Base-by-base conservation (phyloP, 495 filamentous ascomycete species). In the Xylaria flabelliformis region DNA sequence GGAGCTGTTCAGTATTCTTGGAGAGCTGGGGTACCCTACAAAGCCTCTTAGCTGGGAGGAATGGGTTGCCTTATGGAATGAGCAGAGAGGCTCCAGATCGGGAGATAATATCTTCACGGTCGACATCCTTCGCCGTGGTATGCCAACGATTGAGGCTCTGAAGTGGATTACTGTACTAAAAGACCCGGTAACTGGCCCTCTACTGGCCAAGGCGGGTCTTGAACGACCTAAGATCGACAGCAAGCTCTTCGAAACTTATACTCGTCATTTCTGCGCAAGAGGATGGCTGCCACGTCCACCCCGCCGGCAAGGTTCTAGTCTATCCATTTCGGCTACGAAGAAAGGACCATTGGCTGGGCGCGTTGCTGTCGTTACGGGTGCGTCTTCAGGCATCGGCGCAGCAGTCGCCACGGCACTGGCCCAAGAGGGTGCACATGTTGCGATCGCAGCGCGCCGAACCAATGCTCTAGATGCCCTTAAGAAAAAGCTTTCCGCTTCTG, bases 241-340 rank as follows among this genome's bases (percentile, higher is more conserved):
- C 34, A 82, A 84, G 5, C 75, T 92, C 46, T 84, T 91, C 0
- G 88, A 89, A 77, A 91, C 87, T 0, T 92, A 92, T 74, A 83
- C 88, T 36, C 88, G 90, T 8, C 89, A 91, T 75, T 92, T 90
- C 86, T 92, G 87, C 73, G 90, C 89, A 32, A 80, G 90, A 76
- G 90, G 90, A 36, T 92, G 90, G 90, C 80, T 92, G 10, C 82
- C 87, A 13, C 79, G 80, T 17, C 82, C 88, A 44, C 90, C 89
- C 1, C 80, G 81, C 12, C 82, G 81, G 4, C 80, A 81, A 29
- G 67, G 82, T 36, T 75, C 80, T 17, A 82, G 80, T 36, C 79
- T 81, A 21, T 74, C 80, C 1, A 69, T 75, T 0, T 80, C 80
- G 56, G 74, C 73, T 26, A 73, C 78, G 55, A 80, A 79, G 7